Conservation (phyloP, 257 asterid species). For the Plectranthus barbatus region DNA sequence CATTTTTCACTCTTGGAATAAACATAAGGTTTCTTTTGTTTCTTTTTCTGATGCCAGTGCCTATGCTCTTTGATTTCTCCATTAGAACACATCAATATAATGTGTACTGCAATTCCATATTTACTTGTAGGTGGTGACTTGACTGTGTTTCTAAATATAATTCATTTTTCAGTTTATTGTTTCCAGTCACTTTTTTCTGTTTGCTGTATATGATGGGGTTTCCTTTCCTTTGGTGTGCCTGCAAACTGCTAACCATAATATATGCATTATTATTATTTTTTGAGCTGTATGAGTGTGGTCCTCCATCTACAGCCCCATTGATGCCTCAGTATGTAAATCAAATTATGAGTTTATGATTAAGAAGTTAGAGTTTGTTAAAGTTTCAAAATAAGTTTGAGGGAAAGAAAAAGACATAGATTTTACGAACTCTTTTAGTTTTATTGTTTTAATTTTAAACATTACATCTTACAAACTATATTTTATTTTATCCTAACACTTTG, state of each 20-base stretch:
- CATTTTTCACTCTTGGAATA: constrained; percentile 93
- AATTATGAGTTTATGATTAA: background rate
- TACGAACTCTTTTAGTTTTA: background rate
- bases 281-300: background rate
- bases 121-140: background rate
- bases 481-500: background rate
- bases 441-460: background rate
- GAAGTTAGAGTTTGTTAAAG: background rate
- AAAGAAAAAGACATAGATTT: background rate
- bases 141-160: background rate
- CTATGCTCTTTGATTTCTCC: background rate
- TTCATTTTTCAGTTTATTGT: background rate
- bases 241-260: background rate
- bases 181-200: background rate
- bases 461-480: background rate
- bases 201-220: background rate
- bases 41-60: background rate
- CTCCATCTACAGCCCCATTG: background rate
- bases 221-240: background rate
- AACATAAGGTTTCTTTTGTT: constrained; percentile 60
- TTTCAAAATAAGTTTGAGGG: background rate
- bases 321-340: background rate
- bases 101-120: background rate
- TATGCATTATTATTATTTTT: background rate
- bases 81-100: background rate